Percentiles rank a stretch among this genome's conserved stretches.
Conservation (phyloP, 495 filamentous ascomycete species). For the Hypoxylon subgilvum region DNA sequence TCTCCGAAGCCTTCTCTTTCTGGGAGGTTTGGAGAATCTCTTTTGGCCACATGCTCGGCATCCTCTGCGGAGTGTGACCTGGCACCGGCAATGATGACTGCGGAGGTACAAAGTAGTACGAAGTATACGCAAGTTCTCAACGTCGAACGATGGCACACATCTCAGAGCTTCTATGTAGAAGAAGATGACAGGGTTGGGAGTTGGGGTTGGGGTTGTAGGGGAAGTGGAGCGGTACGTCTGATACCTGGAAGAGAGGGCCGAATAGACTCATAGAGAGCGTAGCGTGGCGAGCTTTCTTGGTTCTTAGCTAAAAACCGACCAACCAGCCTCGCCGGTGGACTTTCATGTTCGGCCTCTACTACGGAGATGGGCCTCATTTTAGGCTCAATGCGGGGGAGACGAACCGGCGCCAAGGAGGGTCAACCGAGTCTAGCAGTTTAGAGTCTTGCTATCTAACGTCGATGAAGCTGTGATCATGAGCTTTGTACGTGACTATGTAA, state of each 20-base stretch:
- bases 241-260: slow-evolving; percentile 26
- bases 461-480: no score
- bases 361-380: slow-evolving; percentile 36
- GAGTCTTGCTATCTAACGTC: background rate
- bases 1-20: background rate
- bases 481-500: no score
- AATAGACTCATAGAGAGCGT: slow-evolving; percentile 20
- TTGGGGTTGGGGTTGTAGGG: slow-evolving; percentile 23
- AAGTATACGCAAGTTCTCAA: no score
- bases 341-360: slow-evolving; percentile 23
- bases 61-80: slow-evolving; percentile 1
- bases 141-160: no score
- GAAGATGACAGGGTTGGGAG: slow-evolving; percentile 18
- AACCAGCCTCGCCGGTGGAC: slow-evolving; percentile 26
- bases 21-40: background rate
- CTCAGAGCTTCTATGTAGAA: slow-evolving; percentile 8
- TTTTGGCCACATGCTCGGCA: background rate
- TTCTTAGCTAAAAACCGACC: slow-evolving; percentile 21
- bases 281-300: slow-evolving; percentile 23
- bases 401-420: slow-evolving; percentile 13
- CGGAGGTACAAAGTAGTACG: background rate
- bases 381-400: slow-evolving; percentile 42
- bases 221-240: slow-evolving; percentile 26
- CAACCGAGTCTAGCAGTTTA: background rate
- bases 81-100: background rate